phyloP scores from a whole-genome alignment of 345 rosid species.

The Pugionium dolabratum region DNA sequence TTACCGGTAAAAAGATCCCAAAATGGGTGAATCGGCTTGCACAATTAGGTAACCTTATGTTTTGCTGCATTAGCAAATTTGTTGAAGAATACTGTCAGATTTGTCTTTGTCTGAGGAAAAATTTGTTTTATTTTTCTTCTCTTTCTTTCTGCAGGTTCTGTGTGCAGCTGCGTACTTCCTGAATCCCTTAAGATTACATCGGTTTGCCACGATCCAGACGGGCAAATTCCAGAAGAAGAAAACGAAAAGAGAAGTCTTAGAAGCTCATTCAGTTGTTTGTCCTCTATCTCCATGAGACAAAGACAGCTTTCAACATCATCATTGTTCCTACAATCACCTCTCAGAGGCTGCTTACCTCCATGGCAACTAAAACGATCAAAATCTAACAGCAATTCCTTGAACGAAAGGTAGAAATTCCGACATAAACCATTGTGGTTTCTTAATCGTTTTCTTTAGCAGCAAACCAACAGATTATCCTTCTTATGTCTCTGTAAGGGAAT shows the following conservation, averaged over 20 bases:
- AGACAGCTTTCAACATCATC: constrained; percentile 77
- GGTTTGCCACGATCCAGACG: constrained; percentile 59
- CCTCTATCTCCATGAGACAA: constrained; percentile 85
- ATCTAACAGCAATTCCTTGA: constrained; percentile 60
- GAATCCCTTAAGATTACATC: constrained; percentile 72
- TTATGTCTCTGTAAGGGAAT: constrained; percentile 9
- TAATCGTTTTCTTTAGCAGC: neutral
- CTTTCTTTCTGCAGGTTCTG: constrained; percentile 54
- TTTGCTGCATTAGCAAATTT: constrained; percentile 1
- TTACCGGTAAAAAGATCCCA: constrained; percentile 74
- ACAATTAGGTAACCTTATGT: constrained; percentile 55
- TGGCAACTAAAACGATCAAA: constrained; percentile 44
- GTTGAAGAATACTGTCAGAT: too few species aligned
- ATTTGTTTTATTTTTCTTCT: too few species aligned
- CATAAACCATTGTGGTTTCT: too few species aligned
- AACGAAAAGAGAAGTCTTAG: constrained; percentile 55
- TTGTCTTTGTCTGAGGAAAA: too few species aligned
- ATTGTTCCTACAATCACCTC: constrained; percentile 66
- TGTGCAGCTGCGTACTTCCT: constrained; percentile 89
- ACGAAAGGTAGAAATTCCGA: constrained; percentile 60
- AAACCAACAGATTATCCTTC: neutral
- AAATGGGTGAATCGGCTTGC: constrained; percentile 98
- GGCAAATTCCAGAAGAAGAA: constrained; percentile 61
- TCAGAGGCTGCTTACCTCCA: constrained; percentile 62
- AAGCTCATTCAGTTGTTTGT: constrained; percentile 61